A percentile compares a stretch with the other conserved stretches of the same genome.
These are phyloP conservation scores for Pistacia integerrima DNA, from an alignment of 345 rosid genomes.

Conservation along the genomic window DNA sequence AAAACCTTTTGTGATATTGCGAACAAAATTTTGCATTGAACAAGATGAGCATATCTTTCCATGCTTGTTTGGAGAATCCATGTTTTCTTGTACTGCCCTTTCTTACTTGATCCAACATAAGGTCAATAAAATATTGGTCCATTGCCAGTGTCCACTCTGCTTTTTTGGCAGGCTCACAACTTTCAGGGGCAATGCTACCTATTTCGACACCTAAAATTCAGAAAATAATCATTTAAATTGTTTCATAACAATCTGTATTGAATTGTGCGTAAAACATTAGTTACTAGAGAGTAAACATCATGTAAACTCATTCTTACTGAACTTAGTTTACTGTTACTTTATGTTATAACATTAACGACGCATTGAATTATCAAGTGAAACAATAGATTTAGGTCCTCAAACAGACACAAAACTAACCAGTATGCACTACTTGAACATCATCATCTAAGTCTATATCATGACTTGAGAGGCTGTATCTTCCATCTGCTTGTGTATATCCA, in stretches of 20 bases:
- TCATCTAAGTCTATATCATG: slow-evolving; percentile 56
- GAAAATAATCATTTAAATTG: slow-evolving; percentile 2
- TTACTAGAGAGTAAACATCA: slow-evolving; percentile 1
- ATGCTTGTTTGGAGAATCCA: slow-evolving; percentile 40
- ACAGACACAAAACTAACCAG: slow-evolving; percentile 31
- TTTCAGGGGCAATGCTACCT: slow-evolving; percentile 25
- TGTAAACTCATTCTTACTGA: neutral
- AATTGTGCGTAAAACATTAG: neutral
- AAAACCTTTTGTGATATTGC: slow-evolving; percentile 30
- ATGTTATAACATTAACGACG: neutral
- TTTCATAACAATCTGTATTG: neutral
- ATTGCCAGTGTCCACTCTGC: slow-evolving; percentile 39
- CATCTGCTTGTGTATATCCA: slow-evolving; percentile 57
- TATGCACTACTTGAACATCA: slow-evolving; percentile 42
- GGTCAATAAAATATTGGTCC: slow-evolving; percentile 48
- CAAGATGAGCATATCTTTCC: slow-evolving; percentile 46
- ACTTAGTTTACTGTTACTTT: neutral
- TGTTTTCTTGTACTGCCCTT: slow-evolving; percentile 35
- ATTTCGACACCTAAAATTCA: slow-evolving; percentile 28
- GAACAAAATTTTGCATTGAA: slow-evolving; percentile 43
- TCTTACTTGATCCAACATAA: slow-evolving; percentile 44
- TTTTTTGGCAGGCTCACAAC: slow-evolving; percentile 30
- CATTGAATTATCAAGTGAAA: neutral
- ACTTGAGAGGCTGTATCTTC: slow-evolving; percentile 57
- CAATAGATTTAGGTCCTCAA: neutral